phyloP scores from a whole-genome alignment of 305 asterid species.

The Solanum hybrid region DNA sequence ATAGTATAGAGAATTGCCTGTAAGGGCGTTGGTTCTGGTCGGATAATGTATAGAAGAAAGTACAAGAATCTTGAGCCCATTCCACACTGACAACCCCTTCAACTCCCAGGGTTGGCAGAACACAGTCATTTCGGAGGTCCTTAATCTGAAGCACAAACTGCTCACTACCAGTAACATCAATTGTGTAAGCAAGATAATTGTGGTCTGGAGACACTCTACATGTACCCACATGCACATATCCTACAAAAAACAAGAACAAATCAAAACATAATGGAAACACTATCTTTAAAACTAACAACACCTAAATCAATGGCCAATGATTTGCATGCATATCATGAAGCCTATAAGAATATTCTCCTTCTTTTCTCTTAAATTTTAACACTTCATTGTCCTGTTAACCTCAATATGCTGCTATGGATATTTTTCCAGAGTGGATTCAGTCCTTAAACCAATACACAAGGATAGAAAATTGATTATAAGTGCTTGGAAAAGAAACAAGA shows the following conservation, averaged over 20 bases:
- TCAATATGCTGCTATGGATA: not conserved
- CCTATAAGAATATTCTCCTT: not conserved
- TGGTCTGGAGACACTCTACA: slow-evolving; percentile 93
- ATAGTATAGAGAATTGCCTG: slow-evolving; percentile 44
- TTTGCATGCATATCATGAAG: not conserved
- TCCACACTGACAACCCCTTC: slow-evolving; percentile 87
- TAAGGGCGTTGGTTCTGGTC: slow-evolving; percentile 80
- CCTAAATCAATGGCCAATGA: not conserved
- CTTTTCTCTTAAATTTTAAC: not conserved
- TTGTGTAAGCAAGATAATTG: slow-evolving; percentile 71
- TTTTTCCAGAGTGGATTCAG: not conserved
- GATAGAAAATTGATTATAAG: not conserved
- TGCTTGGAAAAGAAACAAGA: not conserved
- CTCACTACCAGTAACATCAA: slow-evolving; percentile 69
- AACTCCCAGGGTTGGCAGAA: slow-evolving; percentile 37
- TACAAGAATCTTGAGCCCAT: slow-evolving; percentile 69
- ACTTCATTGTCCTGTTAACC: not conserved
- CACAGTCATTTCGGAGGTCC: slow-evolving; percentile 43
- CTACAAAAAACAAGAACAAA: slow-evolving; percentile 26
- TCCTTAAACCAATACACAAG: not conserved
- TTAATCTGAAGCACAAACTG: slow-evolving; percentile 69
- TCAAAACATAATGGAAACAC: not conserved
- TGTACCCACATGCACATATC: slow-evolving; percentile 94
- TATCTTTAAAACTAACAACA: not conserved
- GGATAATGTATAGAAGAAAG: slow-evolving; percentile 67